Evolutionary conservation across 1,284 basidiomycete genomes (phyloP).

Genomic region (Neonothopanus nambi): DNA sequence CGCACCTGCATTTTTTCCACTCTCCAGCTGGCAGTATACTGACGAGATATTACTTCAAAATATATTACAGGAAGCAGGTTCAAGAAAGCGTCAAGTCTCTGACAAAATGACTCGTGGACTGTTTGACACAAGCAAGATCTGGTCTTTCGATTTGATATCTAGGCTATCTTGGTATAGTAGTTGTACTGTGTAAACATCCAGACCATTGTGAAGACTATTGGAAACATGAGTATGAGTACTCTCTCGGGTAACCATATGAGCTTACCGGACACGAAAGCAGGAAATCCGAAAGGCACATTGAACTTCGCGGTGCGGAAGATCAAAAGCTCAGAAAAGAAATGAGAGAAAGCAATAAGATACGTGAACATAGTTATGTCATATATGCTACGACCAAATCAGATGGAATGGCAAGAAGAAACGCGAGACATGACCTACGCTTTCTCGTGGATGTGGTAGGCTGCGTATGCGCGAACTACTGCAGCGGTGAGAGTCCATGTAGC

Average conservation of each 20-base stretch:
- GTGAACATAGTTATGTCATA: slow-evolving; percentile 89
- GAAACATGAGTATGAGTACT: too few relatives aligned
- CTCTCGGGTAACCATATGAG: slow-evolving; percentile 16
- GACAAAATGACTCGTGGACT: too few relatives aligned
- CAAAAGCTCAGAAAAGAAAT: slow-evolving; percentile 86
- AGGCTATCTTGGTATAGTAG: too few relatives aligned
- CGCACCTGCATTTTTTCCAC: too few relatives aligned
- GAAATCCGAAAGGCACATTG: slow-evolving; percentile 66
- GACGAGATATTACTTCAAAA: too few relatives aligned
- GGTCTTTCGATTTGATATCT: too few relatives aligned
- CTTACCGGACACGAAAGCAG: slow-evolving; percentile 88
- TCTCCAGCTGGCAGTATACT: too few relatives aligned
- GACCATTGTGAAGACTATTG: too few relatives aligned
- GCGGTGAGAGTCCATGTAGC: slow-evolving; percentile 87
- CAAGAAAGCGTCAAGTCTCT: too few relatives aligned
- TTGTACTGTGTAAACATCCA: too few relatives aligned
- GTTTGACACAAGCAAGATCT: too few relatives aligned
- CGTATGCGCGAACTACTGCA: slow-evolving; percentile 78
- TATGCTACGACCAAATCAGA: slow-evolving; percentile 48
- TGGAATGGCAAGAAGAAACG: slow-evolving; percentile 14
- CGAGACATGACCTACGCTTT: slow-evolving; percentile 62
- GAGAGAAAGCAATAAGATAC: slow-evolving; percentile 87
- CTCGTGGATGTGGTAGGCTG: slow-evolving; percentile 83
- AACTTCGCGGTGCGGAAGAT: slow-evolving; percentile 81
- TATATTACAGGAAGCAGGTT: too few relatives aligned